Evolutionary conservation across 495 filamentous ascomycete species (phyloP).

Genomic region (Penicillium canescens): DNA sequence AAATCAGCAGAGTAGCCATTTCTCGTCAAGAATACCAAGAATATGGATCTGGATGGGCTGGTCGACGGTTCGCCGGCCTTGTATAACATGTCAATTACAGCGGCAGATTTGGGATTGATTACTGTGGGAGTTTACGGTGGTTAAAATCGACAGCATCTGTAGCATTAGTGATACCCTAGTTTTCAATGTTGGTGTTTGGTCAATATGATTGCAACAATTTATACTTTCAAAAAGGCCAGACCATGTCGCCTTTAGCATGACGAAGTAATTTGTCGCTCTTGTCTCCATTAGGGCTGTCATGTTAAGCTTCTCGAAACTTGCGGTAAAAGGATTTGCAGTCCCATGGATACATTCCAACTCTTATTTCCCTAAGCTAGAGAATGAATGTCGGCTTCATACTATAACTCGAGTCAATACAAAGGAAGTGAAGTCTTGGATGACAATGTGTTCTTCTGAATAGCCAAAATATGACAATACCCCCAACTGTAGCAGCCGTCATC

Average conservation of each 20-base stretch:
- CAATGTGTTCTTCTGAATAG: background rate
- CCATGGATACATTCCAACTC: background rate
- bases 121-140: slow-evolving; percentile 11
- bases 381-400: too few species aligned
- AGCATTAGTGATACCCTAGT: slow-evolving; percentile 28
- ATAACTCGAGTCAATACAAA: too few species aligned
- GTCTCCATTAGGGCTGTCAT: background rate
- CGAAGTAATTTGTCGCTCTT: slow-evolving; percentile 4
- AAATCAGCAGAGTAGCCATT: slow-evolving; percentile 63
- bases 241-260: background rate
- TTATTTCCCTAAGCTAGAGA: too few species aligned
- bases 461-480: background rate
- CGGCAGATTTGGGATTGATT: slow-evolving; percentile 1
- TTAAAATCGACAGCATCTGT: slow-evolving; percentile 3
- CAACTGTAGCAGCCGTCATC: background rate
- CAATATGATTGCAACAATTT: background rate
- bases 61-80: slow-evolving; percentile 64
- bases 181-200: slow-evolving; percentile 12
- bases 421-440: too few species aligned
- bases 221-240: background rate
- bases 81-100: slow-evolving; percentile 12
- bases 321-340: background rate
- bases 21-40: slow-evolving; percentile 91
- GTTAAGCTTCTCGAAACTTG: background rate
- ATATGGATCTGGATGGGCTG: slow-evolving; percentile 75